A percentile compares a stretch with the other conserved stretches of the same genome.
Conservation (phyloP, 1,139 yeast genomes). For the Lizanozyma gosingica region DNA sequence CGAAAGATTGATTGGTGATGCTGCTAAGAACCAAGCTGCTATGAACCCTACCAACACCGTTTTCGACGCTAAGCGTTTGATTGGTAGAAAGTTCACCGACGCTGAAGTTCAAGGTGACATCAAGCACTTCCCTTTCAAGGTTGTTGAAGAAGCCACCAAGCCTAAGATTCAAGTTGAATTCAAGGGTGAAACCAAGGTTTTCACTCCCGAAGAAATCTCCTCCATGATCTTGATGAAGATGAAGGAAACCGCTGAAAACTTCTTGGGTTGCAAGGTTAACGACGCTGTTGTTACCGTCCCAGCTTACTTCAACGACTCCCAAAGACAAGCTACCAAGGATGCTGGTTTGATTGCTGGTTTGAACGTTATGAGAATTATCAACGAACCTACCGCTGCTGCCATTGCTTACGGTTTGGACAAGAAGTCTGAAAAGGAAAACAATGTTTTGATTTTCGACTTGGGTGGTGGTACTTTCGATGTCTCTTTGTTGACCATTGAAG, state of each 20-base stretch:
- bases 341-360: constrained; percentile 56
- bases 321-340: constrained; percentile 57
- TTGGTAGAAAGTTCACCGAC: constrained; percentile 56
- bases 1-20: constrained; percentile 63
- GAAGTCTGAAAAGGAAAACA: constrained; percentile 69
- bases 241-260: constrained; percentile 62
- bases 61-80: constrained; percentile 61
- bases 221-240: constrained; percentile 59
- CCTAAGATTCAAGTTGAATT: constrained; percentile 55
- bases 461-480: constrained; percentile 99
- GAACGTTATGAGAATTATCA: constrained; percentile 50
- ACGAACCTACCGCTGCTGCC: constrained; percentile 59
- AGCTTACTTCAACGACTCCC: constrained; percentile 54
- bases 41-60: constrained; percentile 61
- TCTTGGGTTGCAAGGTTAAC: constrained; percentile 51
- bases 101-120: constrained; percentile 48
- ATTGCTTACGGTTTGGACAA: constrained; percentile 62
- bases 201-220: constrained; percentile 60
- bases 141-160: constrained; percentile 48
- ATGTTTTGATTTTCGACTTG: constrained; percentile 84
- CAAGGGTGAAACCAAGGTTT: constrained; percentile 56
- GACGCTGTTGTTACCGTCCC: constrained; percentile 75
- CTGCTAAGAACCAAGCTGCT: constrained; percentile 67
- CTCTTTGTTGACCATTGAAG: constrained; percentile 83
- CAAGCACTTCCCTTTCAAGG: constrained; percentile 58